Evolutionary conservation across 208 protist species (phyloP).

Genomic region (Pavlovales sp.): DNA sequence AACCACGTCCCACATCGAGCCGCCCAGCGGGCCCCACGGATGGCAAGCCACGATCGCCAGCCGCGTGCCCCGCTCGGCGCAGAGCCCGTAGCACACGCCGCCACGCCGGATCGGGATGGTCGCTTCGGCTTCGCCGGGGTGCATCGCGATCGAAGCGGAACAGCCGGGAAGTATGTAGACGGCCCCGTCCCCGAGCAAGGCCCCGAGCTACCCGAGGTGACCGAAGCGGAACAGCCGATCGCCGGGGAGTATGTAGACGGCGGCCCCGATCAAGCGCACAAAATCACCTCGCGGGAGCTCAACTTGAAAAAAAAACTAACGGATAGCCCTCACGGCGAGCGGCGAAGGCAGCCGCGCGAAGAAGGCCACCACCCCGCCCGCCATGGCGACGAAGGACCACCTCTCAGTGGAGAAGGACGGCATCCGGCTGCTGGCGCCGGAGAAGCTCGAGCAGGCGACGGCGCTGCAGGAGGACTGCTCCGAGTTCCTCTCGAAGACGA

Average conservation of each 20-base stretch:
- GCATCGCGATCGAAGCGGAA: too few species aligned
- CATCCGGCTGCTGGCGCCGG: background rate
- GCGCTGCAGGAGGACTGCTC: slow-evolving; percentile 26
- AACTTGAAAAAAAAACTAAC: too few species aligned
- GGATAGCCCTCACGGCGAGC: too few species aligned
- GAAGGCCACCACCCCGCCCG: too few species aligned
- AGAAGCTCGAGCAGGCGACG: background rate
- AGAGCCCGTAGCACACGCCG: background rate
- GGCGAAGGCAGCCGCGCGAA: too few species aligned
- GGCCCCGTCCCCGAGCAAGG: too few species aligned
- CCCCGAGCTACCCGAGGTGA: too few species aligned
- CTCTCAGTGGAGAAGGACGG: slow-evolving; percentile 1
- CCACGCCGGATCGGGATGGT: background rate
- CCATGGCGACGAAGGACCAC: background rate
- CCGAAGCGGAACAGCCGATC: too few species aligned
- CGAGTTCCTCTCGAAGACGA: slow-evolving; percentile 19
- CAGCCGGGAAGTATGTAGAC: too few species aligned
- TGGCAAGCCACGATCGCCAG: slow-evolving; percentile 13
- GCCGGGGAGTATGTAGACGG: too few species aligned
- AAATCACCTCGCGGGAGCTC: too few species aligned
- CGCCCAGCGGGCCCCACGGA: slow-evolving; percentile 14
- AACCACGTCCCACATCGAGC: background rate
- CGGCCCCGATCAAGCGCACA: too few species aligned
- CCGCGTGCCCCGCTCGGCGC: background rate
- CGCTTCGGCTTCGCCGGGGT: background rate